Evolutionary conservation across 352 stramenopile genomes (phyloP).

Genomic region (Phytophthora melonis): DNA sequence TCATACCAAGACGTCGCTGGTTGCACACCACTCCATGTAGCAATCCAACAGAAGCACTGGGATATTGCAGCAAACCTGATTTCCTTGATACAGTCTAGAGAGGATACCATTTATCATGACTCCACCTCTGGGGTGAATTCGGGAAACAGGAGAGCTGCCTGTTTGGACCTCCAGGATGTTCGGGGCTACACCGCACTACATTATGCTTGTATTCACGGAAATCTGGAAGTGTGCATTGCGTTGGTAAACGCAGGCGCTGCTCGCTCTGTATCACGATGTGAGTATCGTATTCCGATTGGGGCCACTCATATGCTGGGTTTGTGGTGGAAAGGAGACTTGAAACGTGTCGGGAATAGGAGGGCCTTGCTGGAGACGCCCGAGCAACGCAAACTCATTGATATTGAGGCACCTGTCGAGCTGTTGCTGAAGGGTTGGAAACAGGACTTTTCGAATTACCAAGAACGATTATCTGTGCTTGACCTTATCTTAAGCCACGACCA

Average conservation of each 20-base stretch:
- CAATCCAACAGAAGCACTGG: slow-evolving; percentile 51
- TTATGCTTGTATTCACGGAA: slow-evolving; percentile 55
- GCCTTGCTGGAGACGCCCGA: neutral
- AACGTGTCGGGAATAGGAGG: slow-evolving; percentile 13
- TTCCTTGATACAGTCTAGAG: slow-evolving; percentile 24
- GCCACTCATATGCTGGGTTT: slow-evolving; percentile 38
- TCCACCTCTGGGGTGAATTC: neutral
- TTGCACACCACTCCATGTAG: slow-evolving; percentile 61
- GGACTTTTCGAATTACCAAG: slow-evolving; percentile 21
- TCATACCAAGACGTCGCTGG: slow-evolving; percentile 47
- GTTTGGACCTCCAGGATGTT: slow-evolving; percentile 54
- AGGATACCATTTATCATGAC: slow-evolving; percentile 9
- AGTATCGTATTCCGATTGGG: slow-evolving; percentile 33
- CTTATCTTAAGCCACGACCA: slow-evolving; percentile 21
- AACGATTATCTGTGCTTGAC: slow-evolving; percentile 31
- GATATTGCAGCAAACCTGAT: slow-evolving; percentile 43
- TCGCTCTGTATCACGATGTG: slow-evolving; percentile 39
- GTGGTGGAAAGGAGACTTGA: slow-evolving; percentile 43
- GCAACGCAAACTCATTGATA: slow-evolving; percentile 17
- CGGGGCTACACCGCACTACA: slow-evolving; percentile 67
- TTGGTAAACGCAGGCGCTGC: slow-evolving; percentile 45
- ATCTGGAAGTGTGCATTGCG: slow-evolving; percentile 37
- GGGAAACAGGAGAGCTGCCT: slow-evolving; percentile 5
- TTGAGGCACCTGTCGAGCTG: slow-evolving; percentile 28
- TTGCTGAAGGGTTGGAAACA: slow-evolving; percentile 35